Percentiles rank a stretch among this genome's conserved stretches.
Evolutionary conservation across 177 flowering plant species (phyloP).

Genomic region (Telopea speciosissima): DNA sequence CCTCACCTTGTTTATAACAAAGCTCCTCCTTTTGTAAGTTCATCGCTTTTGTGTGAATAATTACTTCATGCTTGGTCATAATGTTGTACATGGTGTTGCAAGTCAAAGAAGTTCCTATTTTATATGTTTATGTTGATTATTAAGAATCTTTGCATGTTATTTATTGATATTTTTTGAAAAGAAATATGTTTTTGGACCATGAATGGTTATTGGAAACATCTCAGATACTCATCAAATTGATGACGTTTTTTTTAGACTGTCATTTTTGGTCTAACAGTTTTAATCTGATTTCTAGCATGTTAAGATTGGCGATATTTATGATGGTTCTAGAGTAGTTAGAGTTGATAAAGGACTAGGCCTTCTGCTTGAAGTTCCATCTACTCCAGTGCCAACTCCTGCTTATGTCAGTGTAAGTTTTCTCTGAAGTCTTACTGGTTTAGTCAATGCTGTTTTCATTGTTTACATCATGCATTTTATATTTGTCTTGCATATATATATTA

Average conservation of each 20-base stretch:
- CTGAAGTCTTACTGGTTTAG: constrained; percentile 1
- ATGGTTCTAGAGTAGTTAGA: constrained; percentile 66
- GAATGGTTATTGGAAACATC: neutral
- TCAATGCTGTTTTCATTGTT: neutral
- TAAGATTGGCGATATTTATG: constrained; percentile 73
- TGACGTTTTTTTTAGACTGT: neutral
- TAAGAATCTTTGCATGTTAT: no score
- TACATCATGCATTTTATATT: neutral
- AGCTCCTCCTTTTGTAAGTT: constrained; percentile 78
- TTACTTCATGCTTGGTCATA: neutral
- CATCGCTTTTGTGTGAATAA: neutral
- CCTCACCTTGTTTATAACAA: constrained; percentile 67
- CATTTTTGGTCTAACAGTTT: constrained; percentile 6
- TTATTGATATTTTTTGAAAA: no score
- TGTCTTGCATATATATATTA: neutral
- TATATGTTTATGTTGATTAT: neutral
- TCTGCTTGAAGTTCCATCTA: constrained; percentile 77
- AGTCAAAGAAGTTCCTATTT: neutral
- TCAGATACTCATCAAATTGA: neutral
- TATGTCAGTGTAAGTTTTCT: constrained; percentile 65
- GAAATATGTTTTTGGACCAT: neutral
- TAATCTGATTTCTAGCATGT: constrained; percentile 46
- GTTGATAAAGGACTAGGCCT: constrained; percentile 82
- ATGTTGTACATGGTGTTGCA: neutral
- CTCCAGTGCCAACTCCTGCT: constrained; percentile 62